A percentile compares a stretch with the other conserved stretches of the same genome.
These are phyloP conservation scores for Diaporthe vexans DNA, from an alignment of 2,329 filamentous ascomycete genomes.

Conservation along the genomic window DNA sequence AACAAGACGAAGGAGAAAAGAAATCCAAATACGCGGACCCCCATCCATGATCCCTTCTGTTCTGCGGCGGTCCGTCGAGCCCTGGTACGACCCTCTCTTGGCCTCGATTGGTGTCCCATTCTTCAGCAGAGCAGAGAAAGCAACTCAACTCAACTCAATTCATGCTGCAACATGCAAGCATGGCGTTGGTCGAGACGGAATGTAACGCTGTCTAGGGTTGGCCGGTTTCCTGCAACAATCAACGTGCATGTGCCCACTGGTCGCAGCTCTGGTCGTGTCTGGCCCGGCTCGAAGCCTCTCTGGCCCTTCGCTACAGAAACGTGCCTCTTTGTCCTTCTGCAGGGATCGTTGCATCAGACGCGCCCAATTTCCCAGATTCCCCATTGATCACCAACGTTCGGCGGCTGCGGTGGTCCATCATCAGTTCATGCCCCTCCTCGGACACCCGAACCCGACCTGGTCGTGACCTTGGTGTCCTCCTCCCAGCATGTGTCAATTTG, in stretches of 20 bases:
- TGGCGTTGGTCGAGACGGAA: constrained; percentile 31
- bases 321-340: not conserved
- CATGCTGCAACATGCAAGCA: constrained; percentile 20
- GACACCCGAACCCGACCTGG: not conserved
- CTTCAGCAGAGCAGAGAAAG: not conserved
- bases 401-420: constrained; percentile 30
- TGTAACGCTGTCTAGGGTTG: constrained; percentile 21
- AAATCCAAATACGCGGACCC: not conserved
- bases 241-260: constrained; percentile 26
- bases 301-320: not conserved
- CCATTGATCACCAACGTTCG: constrained; percentile 22
- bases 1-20: too few species aligned
- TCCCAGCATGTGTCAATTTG: constrained; percentile 21
- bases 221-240: constrained; percentile 17
- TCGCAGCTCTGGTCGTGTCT: constrained; percentile 12
- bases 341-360: constrained; percentile 20
- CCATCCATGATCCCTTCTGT: not conserved
- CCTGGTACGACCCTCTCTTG: not conserved
- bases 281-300: not conserved
- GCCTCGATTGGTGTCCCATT: constrained; percentile 2
- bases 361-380: constrained; percentile 32
- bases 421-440: constrained; percentile 23
- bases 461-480: not conserved
- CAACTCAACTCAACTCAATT: too few species aligned
- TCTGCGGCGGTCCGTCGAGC: constrained; percentile 15